phyloP scores from a whole-genome alignment of 306 rosid species.

The Vigna angularis region DNA sequence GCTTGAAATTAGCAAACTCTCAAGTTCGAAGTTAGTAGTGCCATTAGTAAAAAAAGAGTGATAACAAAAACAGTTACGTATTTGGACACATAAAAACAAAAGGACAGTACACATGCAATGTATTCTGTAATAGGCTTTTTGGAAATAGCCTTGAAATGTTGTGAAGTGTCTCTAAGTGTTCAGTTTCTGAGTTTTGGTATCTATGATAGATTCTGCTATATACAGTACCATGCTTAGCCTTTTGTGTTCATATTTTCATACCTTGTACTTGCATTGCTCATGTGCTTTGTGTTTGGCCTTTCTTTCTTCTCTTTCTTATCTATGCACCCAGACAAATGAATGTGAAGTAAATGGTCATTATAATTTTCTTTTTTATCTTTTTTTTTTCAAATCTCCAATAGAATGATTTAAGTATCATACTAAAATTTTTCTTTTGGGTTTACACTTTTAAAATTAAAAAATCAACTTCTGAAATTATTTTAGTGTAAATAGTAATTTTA shows the following conservation, averaged over 20 bases:
- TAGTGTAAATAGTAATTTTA: no score
- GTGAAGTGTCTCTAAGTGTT: neutral
- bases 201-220: neutral
- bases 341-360: neutral
- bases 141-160: neutral
- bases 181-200: neutral
- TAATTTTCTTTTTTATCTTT: neutral
- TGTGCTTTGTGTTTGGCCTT: neutral
- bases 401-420: no score
- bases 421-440: no score
- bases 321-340: neutral
- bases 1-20: no score
- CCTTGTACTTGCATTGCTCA: neutral
- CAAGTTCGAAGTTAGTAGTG: no score
- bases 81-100: no score
- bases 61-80: no score
- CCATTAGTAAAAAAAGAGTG: no score
- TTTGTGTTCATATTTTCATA: neutral
- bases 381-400: no score
- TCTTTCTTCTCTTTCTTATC: neutral
- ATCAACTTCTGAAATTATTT: no score
- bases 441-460: no score
- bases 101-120: no score
- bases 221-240: neutral
- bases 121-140: neutral